Conservation (phyloP, 805 yeast species). For the Candida nanaspora region DNA sequence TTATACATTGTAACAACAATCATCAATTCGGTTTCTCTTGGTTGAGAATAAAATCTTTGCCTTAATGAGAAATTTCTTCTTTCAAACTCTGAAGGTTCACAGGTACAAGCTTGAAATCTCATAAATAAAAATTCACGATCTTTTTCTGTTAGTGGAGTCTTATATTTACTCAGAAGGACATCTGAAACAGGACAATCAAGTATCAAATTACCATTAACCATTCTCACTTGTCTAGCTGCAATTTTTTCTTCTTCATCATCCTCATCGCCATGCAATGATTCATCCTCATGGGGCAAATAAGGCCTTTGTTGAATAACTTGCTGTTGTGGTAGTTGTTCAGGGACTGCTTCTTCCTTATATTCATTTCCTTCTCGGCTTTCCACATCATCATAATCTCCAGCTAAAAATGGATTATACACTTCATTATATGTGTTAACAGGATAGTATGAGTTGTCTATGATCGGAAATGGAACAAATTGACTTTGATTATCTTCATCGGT, state of each 20-base stretch:
- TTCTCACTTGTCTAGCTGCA: constrained; percentile 35
- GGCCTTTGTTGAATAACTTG: not conserved
- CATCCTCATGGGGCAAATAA: constrained; percentile 4
- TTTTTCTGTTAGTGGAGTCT: constrained; percentile 34
- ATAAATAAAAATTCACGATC: constrained; percentile 67
- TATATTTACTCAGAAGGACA: constrained; percentile 47
- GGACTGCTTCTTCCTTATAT: constrained; percentile 3
- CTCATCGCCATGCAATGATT: constrained; percentile 1
- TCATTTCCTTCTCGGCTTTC: constrained; percentile 12
- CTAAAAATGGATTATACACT: constrained; percentile 23
- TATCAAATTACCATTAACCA: constrained; percentile 72
- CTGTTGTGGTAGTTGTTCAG: not conserved
- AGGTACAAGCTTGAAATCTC: constrained; percentile 92
- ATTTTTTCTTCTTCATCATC: constrained; percentile 5
- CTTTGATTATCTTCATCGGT: constrained; percentile 16
- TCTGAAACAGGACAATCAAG: constrained; percentile 87
- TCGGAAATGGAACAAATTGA: constrained; percentile 29
- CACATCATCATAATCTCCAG: constrained; percentile 9
- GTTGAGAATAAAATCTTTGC: constrained; percentile 69
- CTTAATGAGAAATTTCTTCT: constrained; percentile 67
- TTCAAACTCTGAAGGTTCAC: constrained; percentile 73
- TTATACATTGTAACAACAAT: constrained; percentile 87
- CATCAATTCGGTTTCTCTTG: constrained; percentile 78
- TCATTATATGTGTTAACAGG: constrained; percentile 23
- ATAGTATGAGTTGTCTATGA: constrained; percentile 23